Evolutionary conservation across 805 yeast genomes (phyloP), one percentile per base, ranked within the genome.

Genomic region (Vanderwaltozyma tropicalis): DNA sequence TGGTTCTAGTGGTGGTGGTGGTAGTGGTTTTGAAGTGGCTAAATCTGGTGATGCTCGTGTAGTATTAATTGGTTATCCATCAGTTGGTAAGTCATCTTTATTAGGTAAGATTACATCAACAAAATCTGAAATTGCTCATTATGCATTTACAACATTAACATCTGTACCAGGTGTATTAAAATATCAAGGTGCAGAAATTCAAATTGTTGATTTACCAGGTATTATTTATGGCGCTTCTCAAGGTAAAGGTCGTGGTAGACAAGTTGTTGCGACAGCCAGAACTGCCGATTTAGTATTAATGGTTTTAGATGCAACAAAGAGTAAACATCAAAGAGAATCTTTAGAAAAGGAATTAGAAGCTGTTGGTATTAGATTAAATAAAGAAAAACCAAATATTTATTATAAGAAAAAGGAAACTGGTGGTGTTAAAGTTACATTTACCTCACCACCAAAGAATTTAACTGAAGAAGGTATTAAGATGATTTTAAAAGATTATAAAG

Each of bases 171-270:
- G 97, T 34, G 94, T 92, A 11, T 67, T 89, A 49, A 89, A 87
- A 56, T 87, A 89, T 56, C 86, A 87, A 55, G 97, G 97, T 28
- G 96, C 97, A 0, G 96, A 88, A 54, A 87, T 89, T 44, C 98
- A 89, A 64, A 80, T 92, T 47, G 89, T 89, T n/a, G 98, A 89
- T 71, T 65, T 89, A 37, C 98, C 98, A 1, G 98, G 98, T 60
- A 89, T 89, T 49, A 89, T 89, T 41, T 85, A 84, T 57, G 97
- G 97, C 31, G 97, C 97, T 4, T 72, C 94, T 26, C 95, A 85
- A 56, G 97, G 97, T 52, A 88, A 88, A 61, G 98, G 98, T 50
- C 76, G 98, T 61, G 97, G 97, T 40, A 73, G 95, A 51, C 97
- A 92, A 60, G 97, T 92, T 30, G 88, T 89, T 46, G 82, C 97